Conservation (phyloP, 306 rosid species). For the Dalbergia oliveri region DNA sequence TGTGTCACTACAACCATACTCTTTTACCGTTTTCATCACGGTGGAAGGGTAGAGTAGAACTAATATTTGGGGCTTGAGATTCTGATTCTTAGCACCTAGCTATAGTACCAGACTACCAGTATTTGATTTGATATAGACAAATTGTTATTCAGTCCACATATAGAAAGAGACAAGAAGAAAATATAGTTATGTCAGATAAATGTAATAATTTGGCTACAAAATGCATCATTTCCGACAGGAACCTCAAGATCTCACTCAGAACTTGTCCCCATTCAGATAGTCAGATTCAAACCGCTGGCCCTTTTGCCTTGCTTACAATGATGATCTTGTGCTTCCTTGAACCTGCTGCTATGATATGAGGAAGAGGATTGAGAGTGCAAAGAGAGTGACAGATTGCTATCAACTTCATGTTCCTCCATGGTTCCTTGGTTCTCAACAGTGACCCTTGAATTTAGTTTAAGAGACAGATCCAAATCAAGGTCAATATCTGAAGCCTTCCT, state of each 20-base stretch:
- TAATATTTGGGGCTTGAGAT: too few relatives aligned
- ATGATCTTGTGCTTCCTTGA: constrained; percentile 47
- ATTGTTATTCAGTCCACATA: constrained; percentile 45
- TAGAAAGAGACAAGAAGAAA: constrained; percentile 41
- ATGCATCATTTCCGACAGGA: constrained; percentile 59
- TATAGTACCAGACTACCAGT: too few relatives aligned
- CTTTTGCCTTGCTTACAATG: constrained; percentile 44
- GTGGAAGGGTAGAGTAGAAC: constrained; percentile 1
- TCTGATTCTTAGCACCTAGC: constrained; percentile 36
- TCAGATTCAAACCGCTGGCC: constrained; percentile 82
- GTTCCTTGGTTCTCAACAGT: constrained; percentile 37
- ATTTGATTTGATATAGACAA: constrained; percentile 11
- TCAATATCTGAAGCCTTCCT: constrained; percentile 62
- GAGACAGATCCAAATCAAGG: constrained; percentile 81
- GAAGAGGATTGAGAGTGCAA: constrained; percentile 60
- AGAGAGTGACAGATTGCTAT: constrained; percentile 67
- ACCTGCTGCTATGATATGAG: constrained; percentile 47
- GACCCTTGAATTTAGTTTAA: constrained; percentile 57
- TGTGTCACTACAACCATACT: constrained; percentile 13
- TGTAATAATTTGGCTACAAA: constrained; percentile 40
- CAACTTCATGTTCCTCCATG: constrained; percentile 53
- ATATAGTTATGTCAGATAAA: constrained; percentile 44
- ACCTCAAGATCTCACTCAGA: constrained; percentile 90
- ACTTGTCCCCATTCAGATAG: constrained; percentile 76
- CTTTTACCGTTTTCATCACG: constrained; percentile 17